Evolutionary conservation across 2,329 filamentous ascomycete species (phyloP).

Genomic region (Polytolypa hystricis): DNA sequence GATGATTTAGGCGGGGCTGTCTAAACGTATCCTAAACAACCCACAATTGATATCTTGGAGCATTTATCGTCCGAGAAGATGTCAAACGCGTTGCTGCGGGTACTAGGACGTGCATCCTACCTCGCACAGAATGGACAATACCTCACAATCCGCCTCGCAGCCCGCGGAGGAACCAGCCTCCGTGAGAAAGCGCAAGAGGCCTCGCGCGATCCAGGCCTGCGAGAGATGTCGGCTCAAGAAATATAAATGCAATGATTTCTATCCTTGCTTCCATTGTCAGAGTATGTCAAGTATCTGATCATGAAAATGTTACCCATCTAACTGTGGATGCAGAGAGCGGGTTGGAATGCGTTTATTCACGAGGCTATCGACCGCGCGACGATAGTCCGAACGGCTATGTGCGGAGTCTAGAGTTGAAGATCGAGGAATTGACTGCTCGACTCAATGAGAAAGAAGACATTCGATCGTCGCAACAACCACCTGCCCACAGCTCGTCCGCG

Average conservation of each 20-base stretch:
- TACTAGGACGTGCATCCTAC: too few species aligned
- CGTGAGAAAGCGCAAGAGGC: constrained; percentile 21
- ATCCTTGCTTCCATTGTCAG: constrained; percentile 35
- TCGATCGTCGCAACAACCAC: constrained; percentile 12
- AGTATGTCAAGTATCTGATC: too few species aligned
- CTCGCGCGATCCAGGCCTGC: constrained; percentile 38
- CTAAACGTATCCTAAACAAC: too few species aligned
- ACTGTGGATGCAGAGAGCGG: constrained; percentile 23
- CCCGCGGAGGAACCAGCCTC: background rate
- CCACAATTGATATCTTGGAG: too few species aligned
- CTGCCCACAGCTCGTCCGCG: constrained; percentile 13
- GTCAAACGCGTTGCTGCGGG: too few species aligned
- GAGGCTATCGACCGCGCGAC: constrained; percentile 23
- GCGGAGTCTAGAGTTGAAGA: constrained; percentile 24
- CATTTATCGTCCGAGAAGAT: too few species aligned
- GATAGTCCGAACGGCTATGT: constrained; percentile 24
- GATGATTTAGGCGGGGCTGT: too few species aligned
- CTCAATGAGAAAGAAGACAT: constrained; percentile 15
- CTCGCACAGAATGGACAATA: too few species aligned
- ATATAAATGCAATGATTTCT: constrained; percentile 39
- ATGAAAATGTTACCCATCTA: too few species aligned
- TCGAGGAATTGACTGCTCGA: constrained; percentile 21
- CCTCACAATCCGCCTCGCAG: constrained; percentile 4
- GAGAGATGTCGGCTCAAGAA: constrained; percentile 38
- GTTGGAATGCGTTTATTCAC: constrained; percentile 25